phyloP scores from a whole-genome alignment of 371 early-diverging fungal genomes.

The Mortierella sp. region DNA sequence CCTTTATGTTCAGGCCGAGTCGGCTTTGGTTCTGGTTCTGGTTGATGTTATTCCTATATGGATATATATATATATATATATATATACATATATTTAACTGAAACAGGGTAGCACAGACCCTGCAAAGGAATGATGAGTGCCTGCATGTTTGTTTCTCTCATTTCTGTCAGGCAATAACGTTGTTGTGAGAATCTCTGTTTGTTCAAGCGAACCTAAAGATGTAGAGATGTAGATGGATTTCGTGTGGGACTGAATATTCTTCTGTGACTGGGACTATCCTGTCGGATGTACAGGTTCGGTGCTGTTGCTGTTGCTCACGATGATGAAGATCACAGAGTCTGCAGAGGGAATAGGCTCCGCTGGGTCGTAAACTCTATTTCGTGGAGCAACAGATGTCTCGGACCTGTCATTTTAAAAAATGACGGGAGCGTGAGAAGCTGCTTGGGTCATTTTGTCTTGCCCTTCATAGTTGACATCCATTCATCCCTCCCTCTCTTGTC shows the following conservation, averaged over 20 bases:
- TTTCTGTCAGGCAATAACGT: background rate
- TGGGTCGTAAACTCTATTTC: conserved; percentile 13
- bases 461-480: background rate
- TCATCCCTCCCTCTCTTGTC: too few relatives aligned
- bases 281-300: background rate
- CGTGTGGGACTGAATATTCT: background rate
- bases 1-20: background rate
- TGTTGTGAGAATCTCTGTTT: conserved; percentile 16
- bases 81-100: background rate
- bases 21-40: conserved; percentile 24
- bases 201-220: conserved; percentile 6
- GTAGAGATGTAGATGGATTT: conserved; percentile 6
- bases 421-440: background rate
- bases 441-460: too few relatives aligned
- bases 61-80: too few relatives aligned
- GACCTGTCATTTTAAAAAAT: background rate
- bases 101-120: conserved; percentile 1
- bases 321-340: conserved; percentile 12
- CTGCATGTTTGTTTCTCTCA: background rate
- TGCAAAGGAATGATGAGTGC: background rate
- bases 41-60: background rate
- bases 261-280: background rate
- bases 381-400: background rate
- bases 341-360: conserved; percentile 38
- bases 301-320: background rate